These are phyloP conservation scores for Vigna radiata DNA, from an alignment of 306 rosid genomes.

Conservation along the genomic window DNA sequence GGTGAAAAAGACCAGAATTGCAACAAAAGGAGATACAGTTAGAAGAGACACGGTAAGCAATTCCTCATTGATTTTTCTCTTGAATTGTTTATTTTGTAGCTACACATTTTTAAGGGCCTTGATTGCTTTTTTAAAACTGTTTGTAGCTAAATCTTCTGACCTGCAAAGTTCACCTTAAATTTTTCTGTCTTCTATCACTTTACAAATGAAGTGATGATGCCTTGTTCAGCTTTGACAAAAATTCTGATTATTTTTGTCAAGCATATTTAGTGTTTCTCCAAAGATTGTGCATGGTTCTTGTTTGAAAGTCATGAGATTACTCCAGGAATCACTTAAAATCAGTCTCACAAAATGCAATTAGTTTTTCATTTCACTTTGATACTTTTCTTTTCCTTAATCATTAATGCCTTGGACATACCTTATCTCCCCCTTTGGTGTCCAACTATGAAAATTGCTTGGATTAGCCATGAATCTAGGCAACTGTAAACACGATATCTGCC, in stretches of 20 bases:
- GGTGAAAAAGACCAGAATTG: constrained; percentile 62
- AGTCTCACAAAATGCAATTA: neutral
- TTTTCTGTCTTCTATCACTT: neutral
- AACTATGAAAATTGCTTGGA: neutral
- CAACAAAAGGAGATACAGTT: constrained; percentile 45
- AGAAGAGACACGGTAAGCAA: constrained; percentile 68
- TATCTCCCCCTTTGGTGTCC: neutral
- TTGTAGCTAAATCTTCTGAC: neutral
- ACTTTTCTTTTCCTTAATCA: neutral
- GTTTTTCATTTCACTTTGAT: neutral
- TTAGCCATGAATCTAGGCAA: neutral
- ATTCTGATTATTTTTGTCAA: neutral
- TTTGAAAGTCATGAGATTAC: neutral
- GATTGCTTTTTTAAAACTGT: neutral
- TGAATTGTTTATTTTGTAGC: constrained; percentile 1
- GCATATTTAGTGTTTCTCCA: neutral
- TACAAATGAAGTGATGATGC: constrained; percentile 6
- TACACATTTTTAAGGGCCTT: neutral
- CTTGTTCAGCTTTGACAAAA: constrained; percentile 12
- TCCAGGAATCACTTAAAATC: neutral
- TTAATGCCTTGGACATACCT: neutral
- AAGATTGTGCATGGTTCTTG: neutral
- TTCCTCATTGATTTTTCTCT: constrained; percentile 21
- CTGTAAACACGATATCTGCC: neutral
- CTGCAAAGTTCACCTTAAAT: neutral